These are phyloP conservation scores for Cryptosporidium viatorum DNA, from an alignment of 169 alveolate genomes.

Conservation along the genomic window DNA sequence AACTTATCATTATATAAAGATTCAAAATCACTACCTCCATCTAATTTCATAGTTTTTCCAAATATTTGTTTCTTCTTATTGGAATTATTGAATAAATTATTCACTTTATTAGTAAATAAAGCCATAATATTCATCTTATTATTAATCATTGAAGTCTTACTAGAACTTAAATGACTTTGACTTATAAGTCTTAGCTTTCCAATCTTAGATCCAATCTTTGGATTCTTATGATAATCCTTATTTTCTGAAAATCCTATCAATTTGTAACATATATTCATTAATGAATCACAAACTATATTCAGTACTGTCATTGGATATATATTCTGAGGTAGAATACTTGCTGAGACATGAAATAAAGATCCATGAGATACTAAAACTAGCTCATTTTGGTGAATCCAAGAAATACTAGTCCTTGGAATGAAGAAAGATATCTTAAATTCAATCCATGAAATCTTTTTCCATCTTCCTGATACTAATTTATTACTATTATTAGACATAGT, in stretches of 20 bases:
- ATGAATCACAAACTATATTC: slow-evolving; percentile 39
- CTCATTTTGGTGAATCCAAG: slow-evolving; percentile 82
- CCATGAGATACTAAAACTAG: slow-evolving; percentile 76
- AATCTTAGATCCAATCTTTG: neutral
- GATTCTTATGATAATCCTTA: neutral
- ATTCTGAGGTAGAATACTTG: slow-evolving; percentile 45
- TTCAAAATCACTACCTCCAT: neutral
- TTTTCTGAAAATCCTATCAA: slow-evolving; percentile 21
- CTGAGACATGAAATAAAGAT: slow-evolving; percentile 41
- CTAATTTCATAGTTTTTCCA: slow-evolving; percentile 1
- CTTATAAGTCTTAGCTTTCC: neutral
- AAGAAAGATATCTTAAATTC: slow-evolving; percentile 76
- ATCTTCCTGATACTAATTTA: neutral
- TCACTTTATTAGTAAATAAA: slow-evolving; percentile 19
- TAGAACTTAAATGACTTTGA: neutral
- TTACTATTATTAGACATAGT: neutral
- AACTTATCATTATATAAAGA: neutral
- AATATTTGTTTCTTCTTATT: slow-evolving; percentile 9
- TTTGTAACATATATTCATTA: slow-evolving; percentile 37
- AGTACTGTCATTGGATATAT: slow-evolving; percentile 27
- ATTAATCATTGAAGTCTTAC: neutral
- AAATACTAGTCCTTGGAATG: slow-evolving; percentile 78
- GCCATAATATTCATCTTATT: slow-evolving; percentile 20
- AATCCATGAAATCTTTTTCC: slow-evolving; percentile 78
- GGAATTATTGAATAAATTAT: neutral